Base-by-base conservation (phyloP, 1,284 basidiomycete genomes). In the Ceratobasidium theobromae region DNA sequence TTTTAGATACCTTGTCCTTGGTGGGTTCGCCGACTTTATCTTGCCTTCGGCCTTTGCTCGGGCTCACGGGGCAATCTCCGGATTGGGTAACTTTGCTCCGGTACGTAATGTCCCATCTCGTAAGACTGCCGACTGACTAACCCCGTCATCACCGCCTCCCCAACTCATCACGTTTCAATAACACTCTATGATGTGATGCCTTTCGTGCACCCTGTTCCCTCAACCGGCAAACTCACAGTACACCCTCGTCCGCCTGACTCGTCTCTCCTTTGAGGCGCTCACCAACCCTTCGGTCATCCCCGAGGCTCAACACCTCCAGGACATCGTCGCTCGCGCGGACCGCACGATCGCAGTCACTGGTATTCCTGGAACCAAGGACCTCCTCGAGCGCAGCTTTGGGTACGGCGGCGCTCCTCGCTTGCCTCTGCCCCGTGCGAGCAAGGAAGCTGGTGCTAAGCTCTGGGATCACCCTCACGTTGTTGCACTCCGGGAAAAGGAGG, bases 321-420 rank as follows among this genome's bases (percentile, higher is more conserved):
- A 86, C 28, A 84, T 93, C 68, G 80, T 91, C 54, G 88, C 89
- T 23, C 85, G 84, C 33, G 91, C 86, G 2, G 93, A 96, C 74
- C 87, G 81, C 69, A 89, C 90, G 12, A 87, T 93, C 72, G 84
- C 88, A 28, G 89, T 89, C 74, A 77, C 84, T 2, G 89, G 88
- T 3, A 89, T 95, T 71, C 79, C 88, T 1, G 93, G 92, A 5
- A 93, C 89, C 12, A 96, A 96, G 77, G 87, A 80, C 74, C 81
- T 91, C 57, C 76, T 94, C 30, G 78, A 89, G 75, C 86, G 84
- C 74, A 82, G 86, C 46, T 72, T 72, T 71, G 91, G 91, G 4
- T 91, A 91, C 73, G 88, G 88, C 16, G 90, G 92, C 0, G 76
- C 82, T 35, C 85, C 90, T 43, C 83, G 93, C 67, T 85, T 81